Evolutionary conservation across 805 yeast genomes (phyloP), one percentile per base, ranked within the genome.

Genomic region (Pichia pseudocactophila): DNA sequence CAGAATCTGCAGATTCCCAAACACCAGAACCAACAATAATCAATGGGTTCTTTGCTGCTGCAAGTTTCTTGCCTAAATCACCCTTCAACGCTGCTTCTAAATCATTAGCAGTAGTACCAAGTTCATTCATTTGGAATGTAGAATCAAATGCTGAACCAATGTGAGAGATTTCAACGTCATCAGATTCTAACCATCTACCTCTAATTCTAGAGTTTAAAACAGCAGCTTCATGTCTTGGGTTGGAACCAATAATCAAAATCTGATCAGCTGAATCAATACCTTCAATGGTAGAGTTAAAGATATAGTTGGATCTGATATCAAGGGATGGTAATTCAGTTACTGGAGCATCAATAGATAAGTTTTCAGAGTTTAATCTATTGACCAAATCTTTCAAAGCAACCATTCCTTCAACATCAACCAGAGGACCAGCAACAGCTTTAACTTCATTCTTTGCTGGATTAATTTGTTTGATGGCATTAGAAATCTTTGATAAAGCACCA

Each of bases 171-270:
- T 83, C 82, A 55, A 83, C 71, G 52, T 71, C 66, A 41, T 53
- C 48, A 31, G 78, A 72, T 52, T 80, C 69, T 57, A 85, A 69
- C 92, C 90, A 85, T 47, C 73, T 78, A 61, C 78, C 81, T 70
- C 95, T 77, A 53, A 85, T 80, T 64, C 94, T 76, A 34, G 90
- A 76, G 62, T 85, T 85, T 55, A 85, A 70, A 15, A 86, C 94
- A 34, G 95, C 87, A 45, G 95, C 95, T 68, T 85, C 95, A 58
- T 74, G 87, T 59, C 95, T 75, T 45, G 95, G 94, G 69, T 85
- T 85, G 36, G 95, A 78, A 48, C 95, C 95, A 44, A 85, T 75
- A 46, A 85, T 70, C 56, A 85, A 69, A 48, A 85, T 80, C 52
- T 76, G 85, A 58, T 86, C 95, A 41, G 94, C 88, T 45, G 78